Percentiles rank a stretch among this genome's conserved stretches.
Evolutionary conservation across 805 yeast genomes (phyloP).

Genomic region (Schwanniomyces polymorphus): DNA sequence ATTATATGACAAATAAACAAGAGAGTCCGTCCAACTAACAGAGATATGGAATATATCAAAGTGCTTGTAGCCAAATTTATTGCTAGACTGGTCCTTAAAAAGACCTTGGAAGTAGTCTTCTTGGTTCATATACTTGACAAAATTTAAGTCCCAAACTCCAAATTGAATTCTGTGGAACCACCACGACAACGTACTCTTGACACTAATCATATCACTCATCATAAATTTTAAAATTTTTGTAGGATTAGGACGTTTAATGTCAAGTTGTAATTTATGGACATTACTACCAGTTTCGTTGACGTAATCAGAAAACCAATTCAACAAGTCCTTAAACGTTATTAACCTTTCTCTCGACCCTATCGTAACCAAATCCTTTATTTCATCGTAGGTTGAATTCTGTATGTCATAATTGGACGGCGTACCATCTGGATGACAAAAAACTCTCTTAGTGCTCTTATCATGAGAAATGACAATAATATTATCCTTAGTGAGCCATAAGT

Average conservation of each 20-base stretch:
- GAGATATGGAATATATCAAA: conserved; percentile 39
- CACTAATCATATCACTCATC: conserved; percentile 27
- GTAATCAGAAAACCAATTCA: conserved; percentile 30
- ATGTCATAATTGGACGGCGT: conserved; percentile 34
- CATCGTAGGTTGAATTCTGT: conserved; percentile 27
- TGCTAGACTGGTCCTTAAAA: conserved; percentile 11
- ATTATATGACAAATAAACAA: conserved; percentile 35
- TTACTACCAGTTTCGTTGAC: conserved; percentile 14
- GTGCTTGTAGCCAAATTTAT: conserved; percentile 18
- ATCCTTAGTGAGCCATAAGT: conserved; percentile 39
- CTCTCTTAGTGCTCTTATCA: conserved; percentile 37
- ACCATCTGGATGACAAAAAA: conserved; percentile 35
- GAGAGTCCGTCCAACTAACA: conserved; percentile 31
- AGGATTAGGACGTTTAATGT: conserved; percentile 41
- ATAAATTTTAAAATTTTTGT: conserved; percentile 28
- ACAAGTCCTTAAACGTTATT: conserved; percentile 28
- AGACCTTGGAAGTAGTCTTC: conserved; percentile 31
- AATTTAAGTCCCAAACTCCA: conserved; percentile 42
- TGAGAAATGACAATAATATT: conserved; percentile 39
- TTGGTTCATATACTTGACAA: conserved; percentile 39
- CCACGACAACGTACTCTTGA: conserved; percentile 29
- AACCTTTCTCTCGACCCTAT: conserved; percentile 32
- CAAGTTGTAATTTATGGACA: conserved; percentile 33
- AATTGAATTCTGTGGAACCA: conserved; percentile 39
- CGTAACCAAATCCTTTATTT: conserved; percentile 27